Percentiles rank a stretch among this genome's conserved stretches.
Evolutionary conservation across 2,329 filamentous ascomycete genomes (phyloP).

Genomic region (Botrytis deweyae): DNA sequence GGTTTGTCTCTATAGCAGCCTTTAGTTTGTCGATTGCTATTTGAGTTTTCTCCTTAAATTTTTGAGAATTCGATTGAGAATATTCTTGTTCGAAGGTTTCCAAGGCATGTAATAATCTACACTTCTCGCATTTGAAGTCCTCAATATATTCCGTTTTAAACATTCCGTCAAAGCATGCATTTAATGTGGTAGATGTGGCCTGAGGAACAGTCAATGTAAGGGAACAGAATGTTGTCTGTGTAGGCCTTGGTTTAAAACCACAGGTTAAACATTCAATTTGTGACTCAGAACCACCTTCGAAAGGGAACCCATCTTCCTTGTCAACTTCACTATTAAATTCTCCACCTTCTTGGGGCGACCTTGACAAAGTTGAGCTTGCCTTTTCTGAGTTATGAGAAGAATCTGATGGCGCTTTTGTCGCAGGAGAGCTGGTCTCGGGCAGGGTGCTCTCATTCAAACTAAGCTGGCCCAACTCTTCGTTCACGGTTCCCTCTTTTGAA

Average conservation of each 20-base stretch:
- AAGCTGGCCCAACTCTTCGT: constrained; percentile 21
- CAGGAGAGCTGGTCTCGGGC: constrained; percentile 6
- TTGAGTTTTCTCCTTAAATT: constrained; percentile 51
- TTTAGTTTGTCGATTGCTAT: constrained; percentile 65
- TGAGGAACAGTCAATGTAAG: constrained; percentile 90
- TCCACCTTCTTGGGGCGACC: constrained; percentile 2
- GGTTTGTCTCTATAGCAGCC: constrained; percentile 72
- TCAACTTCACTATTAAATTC: constrained; percentile 1
- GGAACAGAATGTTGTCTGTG: constrained; percentile 83
- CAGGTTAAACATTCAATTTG: constrained; percentile 92
- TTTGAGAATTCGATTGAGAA: constrained; percentile 52
- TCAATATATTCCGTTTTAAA: constrained; percentile 96
- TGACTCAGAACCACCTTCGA: constrained; percentile 91
- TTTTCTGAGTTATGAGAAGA: constrained; percentile 16
- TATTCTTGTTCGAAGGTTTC: constrained; percentile 60
- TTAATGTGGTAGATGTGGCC: constrained; percentile 74
- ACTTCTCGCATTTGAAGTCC: constrained; percentile 94
- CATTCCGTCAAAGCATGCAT: constrained; percentile 86
- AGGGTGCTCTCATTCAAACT: constrained; percentile 18
- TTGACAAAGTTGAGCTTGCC: constrained; percentile 13
- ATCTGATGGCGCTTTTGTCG: constrained; percentile 1
- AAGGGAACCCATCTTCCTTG: constrained; percentile 75
- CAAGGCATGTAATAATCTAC: constrained; percentile 78
- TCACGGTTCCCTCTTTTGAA: constrained; percentile 20
- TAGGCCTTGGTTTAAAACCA: constrained; percentile 82